Percentiles rank a stretch among this genome's conserved stretches.
phyloP scores from a whole-genome alignment of 805 yeast species.

The Candida easanensis region DNA sequence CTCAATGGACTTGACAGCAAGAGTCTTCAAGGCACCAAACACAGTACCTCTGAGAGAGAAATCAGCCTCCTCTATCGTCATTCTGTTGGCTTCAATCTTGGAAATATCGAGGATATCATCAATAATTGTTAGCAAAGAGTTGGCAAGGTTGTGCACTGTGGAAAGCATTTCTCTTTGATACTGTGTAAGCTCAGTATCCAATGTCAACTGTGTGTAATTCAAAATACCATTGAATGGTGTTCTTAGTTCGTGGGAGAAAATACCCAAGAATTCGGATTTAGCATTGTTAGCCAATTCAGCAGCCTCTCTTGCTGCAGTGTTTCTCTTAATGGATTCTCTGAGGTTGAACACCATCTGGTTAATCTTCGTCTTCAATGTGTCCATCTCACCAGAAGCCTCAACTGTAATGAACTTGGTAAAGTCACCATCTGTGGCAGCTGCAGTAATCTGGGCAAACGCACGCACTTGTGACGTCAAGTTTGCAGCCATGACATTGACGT shows the following conservation, averaged over 20 bases:
- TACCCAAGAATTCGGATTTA: conserved; percentile 86
- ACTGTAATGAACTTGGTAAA: conserved; percentile 87
- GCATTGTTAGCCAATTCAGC: conserved; percentile 89
- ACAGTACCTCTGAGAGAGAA: conserved; percentile 84
- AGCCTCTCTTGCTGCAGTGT: conserved; percentile 91
- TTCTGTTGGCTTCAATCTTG: conserved; percentile 88
- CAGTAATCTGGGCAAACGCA: conserved; percentile 90
- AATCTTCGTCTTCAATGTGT: conserved; percentile 46
- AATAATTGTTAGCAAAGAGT: conserved; percentile 78
- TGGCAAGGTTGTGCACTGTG: conserved; percentile 84
- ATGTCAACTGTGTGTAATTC: conserved; percentile 87
- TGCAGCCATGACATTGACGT: conserved; percentile 93
- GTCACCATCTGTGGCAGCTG: conserved; percentile 93
- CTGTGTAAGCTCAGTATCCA: conserved; percentile 86
- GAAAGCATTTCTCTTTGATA: conserved; percentile 90
- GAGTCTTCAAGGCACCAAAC: conserved; percentile 84
- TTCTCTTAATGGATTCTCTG: conserved; percentile 86
- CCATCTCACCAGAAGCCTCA: conserved; percentile 91
- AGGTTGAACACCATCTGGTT: conserved; percentile 83
- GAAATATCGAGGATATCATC: conserved; percentile 91
- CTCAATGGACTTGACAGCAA: conserved; percentile 88
- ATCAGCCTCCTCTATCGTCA: conserved; percentile 89
- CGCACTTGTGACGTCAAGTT: conserved; percentile 88
- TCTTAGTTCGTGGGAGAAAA: conserved; percentile 84
- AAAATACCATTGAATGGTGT: conserved; percentile 93